Evolutionary conservation across 345 rosid genomes (phyloP).

Genomic region (Eucalyptus paniculata): DNA sequence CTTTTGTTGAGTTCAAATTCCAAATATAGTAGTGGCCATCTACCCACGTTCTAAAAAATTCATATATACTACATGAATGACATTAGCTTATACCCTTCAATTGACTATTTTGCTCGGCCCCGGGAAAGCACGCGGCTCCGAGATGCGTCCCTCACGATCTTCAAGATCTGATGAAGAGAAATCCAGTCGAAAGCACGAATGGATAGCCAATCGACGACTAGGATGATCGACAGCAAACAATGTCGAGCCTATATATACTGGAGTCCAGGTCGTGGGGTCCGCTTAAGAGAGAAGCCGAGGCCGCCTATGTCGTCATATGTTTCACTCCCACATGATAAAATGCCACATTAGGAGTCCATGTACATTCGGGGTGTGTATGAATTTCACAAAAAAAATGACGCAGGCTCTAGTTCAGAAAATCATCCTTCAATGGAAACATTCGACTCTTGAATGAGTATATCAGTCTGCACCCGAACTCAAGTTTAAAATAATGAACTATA

Average conservation of each 20-base stretch:
- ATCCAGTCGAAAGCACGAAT: background rate
- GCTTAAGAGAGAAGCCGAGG: background rate
- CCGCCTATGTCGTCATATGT: background rate
- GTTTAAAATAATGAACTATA: background rate
- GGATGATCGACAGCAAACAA: background rate
- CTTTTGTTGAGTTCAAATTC: background rate
- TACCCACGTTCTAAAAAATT: background rate
- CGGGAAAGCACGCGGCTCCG: background rate
- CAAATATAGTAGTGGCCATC: background rate
- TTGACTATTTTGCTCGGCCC: background rate
- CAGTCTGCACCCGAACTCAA: background rate
- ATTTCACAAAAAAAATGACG: background rate
- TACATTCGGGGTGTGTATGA: background rate
- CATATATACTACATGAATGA: background rate
- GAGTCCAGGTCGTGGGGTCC: background rate
- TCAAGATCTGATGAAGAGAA: background rate
- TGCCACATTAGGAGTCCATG: background rate
- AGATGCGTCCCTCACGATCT: background rate
- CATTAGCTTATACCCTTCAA: background rate
- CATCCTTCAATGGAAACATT: background rate
- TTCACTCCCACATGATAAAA: background rate
- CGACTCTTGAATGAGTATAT: background rate
- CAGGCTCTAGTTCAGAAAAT: background rate
- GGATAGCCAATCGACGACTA: background rate
- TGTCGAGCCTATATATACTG: too few relatives aligned